phyloP scores from a whole-genome alignment of 2,329 filamentous ascomycete species.

The Nannizziopsis arthrosporioides region DNA sequence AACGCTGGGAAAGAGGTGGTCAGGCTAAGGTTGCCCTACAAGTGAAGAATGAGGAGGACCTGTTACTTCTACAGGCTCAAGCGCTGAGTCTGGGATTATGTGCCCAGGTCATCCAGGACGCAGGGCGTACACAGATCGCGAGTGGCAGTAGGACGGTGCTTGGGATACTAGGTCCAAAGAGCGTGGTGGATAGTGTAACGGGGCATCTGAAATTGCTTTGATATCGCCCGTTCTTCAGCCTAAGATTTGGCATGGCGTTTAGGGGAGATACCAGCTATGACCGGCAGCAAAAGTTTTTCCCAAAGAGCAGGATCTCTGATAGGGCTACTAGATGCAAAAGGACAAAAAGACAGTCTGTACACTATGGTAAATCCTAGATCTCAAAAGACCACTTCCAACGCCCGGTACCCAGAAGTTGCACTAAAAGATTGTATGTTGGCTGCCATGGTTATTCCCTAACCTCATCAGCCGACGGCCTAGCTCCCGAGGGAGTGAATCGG shows the following conservation, averaged over 20 bases:
- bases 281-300: too few species aligned
- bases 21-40: constrained; percentile 93
- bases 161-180: constrained; percentile 68
- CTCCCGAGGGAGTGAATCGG: constrained; percentile 40
- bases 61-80: constrained; percentile 63
- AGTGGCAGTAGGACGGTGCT: constrained; percentile 85
- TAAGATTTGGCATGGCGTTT: neutral
- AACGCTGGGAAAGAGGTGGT: constrained; percentile 72
- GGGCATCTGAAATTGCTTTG: constrained; percentile 73
- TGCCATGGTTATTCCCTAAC: constrained; percentile 82
- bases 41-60: constrained; percentile 68
- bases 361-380: neutral
- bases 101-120: constrained; percentile 83
- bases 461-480: constrained; percentile 72
- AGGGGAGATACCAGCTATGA: neutral
- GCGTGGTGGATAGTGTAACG: constrained; percentile 74
- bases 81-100: constrained; percentile 75
- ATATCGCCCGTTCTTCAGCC: constrained; percentile 14
- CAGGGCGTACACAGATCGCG: constrained; percentile 94
- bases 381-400: neutral
- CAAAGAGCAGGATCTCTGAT: too few species aligned
- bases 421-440: constrained; percentile 47
- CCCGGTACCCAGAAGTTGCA: constrained; percentile 4
- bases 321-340: too few species aligned
- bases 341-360: too few species aligned